Percentiles rank a stretch among this genome's conserved stretches.
These are phyloP conservation scores for Xylariaceae sp. DNA, from an alignment of 2,329 filamentous ascomycete genomes.

Conservation along the genomic window DNA sequence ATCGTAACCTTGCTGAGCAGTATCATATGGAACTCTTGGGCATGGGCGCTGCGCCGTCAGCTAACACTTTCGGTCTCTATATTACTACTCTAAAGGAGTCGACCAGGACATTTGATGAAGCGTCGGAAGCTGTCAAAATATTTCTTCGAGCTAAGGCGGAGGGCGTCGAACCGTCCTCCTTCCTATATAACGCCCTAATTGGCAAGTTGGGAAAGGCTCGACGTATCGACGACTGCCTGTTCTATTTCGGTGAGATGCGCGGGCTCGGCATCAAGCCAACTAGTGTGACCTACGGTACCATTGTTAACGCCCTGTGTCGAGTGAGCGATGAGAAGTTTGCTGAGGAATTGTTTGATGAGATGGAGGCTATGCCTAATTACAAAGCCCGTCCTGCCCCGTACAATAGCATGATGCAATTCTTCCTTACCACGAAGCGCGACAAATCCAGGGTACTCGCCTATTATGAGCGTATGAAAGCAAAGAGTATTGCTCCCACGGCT, in stretches of 20 bases:
- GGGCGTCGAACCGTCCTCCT: slow-evolving; percentile 92
- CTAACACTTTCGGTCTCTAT: slow-evolving; percentile 97
- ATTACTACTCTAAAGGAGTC: slow-evolving; percentile 99
- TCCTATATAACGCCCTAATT: slow-evolving; percentile 96
- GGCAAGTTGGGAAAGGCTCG: slow-evolving; percentile 97
- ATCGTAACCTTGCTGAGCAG: slow-evolving; percentile 74
- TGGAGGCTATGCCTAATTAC: slow-evolving; percentile 99
- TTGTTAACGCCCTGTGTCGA: slow-evolving; percentile 95
- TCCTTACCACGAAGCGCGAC: slow-evolving; percentile 94
- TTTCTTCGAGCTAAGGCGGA: slow-evolving; percentile 91
- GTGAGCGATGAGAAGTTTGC: slow-evolving; percentile 97
- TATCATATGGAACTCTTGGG: slow-evolving; percentile 89
- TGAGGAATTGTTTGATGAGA: slow-evolving; percentile 96
- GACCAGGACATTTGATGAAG: slow-evolving; percentile 95
- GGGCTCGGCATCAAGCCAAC: slow-evolving; percentile 88
- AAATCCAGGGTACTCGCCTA: slow-evolving; percentile 90
- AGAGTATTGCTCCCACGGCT: slow-evolving; percentile 82
- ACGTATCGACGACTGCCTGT: slow-evolving; percentile 95
- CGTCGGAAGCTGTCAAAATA: slow-evolving; percentile 93
- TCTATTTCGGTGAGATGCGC: slow-evolving; percentile 98
- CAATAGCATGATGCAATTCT: slow-evolving; percentile 99
- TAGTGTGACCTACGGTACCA: slow-evolving; percentile 95
- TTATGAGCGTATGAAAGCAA: slow-evolving; percentile 88
- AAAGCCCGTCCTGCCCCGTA: slow-evolving; percentile 95
- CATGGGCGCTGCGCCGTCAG: slow-evolving; percentile 86